These are phyloP conservation scores for Cryptococcus sp. DNA, from an alignment of 1,284 basidiomycete species.

Conservation along the genomic window DNA sequence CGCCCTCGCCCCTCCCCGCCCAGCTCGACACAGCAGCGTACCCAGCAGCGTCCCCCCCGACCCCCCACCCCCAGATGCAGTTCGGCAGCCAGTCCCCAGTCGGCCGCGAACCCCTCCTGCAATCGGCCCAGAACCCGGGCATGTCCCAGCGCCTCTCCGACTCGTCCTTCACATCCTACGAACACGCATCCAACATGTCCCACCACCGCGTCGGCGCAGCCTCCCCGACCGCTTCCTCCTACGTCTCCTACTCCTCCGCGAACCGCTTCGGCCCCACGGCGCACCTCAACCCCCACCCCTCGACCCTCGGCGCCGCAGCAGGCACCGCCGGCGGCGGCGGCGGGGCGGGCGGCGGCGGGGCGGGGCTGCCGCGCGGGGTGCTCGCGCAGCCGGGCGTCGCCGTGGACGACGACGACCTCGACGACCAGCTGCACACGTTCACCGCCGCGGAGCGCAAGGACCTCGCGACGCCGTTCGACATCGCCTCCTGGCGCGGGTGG, in stretches of 20 bases:
- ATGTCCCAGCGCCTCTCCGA: constrained; percentile 38
- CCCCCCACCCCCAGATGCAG: neutral
- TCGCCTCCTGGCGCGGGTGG: constrained; percentile 46
- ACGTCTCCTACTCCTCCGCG: constrained; percentile 17
- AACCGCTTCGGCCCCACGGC: constrained; percentile 28
- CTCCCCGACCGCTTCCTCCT: constrained; percentile 1
- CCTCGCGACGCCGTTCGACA: constrained; percentile 50
- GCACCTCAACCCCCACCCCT: constrained; percentile 9
- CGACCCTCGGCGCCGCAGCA: neutral
- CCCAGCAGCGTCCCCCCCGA: neutral
- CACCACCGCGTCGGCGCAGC: constrained; percentile 8
- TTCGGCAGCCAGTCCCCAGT: constrained; percentile 20
- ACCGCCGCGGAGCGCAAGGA: constrained; percentile 35
- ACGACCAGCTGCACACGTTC: constrained; percentile 61
- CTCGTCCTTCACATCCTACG: constrained; percentile 33
- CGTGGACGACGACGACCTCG: constrained; percentile 49
- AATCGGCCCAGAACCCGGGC: constrained; percentile 31
- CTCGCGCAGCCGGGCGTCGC: neutral
- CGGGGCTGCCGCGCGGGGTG: neutral
- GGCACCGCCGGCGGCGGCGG: neutral
- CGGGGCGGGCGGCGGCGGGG: too few relatives aligned
- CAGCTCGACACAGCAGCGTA: too few relatives aligned
- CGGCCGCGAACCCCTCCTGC: constrained; percentile 35
- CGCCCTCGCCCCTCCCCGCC: neutral
- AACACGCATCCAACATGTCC: constrained; percentile 19